phyloP scores from a whole-genome alignment of 2,329 filamentous ascomycete species.

The Xylariaceae sp. region DNA sequence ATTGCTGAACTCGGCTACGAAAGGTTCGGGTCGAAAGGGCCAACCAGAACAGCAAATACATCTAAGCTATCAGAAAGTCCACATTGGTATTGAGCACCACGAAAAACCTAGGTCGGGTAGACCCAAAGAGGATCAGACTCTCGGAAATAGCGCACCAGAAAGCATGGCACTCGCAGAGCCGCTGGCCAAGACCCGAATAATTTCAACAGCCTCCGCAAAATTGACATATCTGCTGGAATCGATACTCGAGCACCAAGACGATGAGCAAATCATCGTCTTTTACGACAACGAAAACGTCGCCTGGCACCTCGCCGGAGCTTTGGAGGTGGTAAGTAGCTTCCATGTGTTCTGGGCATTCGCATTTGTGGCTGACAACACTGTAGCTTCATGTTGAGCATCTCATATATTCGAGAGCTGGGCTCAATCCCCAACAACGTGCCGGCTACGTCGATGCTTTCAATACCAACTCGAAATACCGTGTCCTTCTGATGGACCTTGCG shows the following conservation, averaged over 20 bases:
- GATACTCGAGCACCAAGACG: slow-evolving; percentile 61
- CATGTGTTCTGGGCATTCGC: slow-evolving; percentile 1
- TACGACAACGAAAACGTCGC: slow-evolving; percentile 86
- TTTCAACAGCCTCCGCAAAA: slow-evolving; percentile 84
- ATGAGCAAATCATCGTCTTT: slow-evolving; percentile 88
- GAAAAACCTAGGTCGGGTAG: slow-evolving; percentile 19
- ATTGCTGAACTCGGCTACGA: slow-evolving; percentile 12
- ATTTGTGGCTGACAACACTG: slow-evolving; percentile 7
- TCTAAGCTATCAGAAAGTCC: too few relatives aligned
- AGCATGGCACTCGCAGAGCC: slow-evolving; percentile 43
- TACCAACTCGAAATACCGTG: slow-evolving; percentile 59
- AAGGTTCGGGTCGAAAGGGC: slow-evolving; percentile 15
- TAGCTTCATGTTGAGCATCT: slow-evolving; percentile 56
- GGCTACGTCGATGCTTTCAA: slow-evolving; percentile 80
- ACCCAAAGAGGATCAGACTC: slow-evolving; percentile 12
- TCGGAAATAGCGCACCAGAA: slow-evolving; percentile 31
- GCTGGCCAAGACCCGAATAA: slow-evolving; percentile 56
- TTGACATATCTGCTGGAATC: slow-evolving; percentile 78
- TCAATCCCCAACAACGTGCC: slow-evolving; percentile 58
- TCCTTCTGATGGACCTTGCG: slow-evolving; percentile 86
- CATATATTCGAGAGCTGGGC: slow-evolving; percentile 59
- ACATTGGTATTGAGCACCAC: slow-evolving; percentile 24
- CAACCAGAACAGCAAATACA: too few relatives aligned
- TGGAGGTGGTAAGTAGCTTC: slow-evolving; percentile 59
- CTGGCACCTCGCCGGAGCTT: slow-evolving; percentile 76